Evolutionary conservation across 2,329 filamentous ascomycete species (phyloP), one percentile per base, ranked within the genome.

Genomic region (Aureobasidium namibiae): DNA sequence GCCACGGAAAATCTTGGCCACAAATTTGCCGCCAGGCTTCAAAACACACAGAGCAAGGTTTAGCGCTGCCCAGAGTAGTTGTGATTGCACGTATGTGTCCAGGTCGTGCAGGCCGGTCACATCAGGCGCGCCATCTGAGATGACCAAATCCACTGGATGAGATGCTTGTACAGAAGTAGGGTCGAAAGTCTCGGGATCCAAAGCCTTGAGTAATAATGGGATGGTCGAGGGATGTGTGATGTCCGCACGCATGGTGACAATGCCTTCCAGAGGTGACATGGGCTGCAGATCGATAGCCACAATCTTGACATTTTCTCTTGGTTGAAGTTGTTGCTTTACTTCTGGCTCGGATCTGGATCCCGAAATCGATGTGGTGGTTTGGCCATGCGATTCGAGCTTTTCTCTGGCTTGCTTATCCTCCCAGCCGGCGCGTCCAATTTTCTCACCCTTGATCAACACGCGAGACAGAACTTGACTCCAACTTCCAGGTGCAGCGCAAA

Each of bases 191-290:
- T 85, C 82, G 1, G 89, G 83, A 66, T 96, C 91, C 23, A 99
- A 80, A 1, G 92, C 91, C 63, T 86, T 84, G 24, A 97, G 82
- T 21, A 99, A 82, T 4, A 96, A 82, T 8, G 92, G 92, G 33
- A 97, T 90, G 0, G 94, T 99, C 3, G 91, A 92, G 0, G 94
- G 92, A 72, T 99, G 94, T 9, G 94, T 99, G 66, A 99, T 99
- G 71, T 99, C 94, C 50, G 94, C 94, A 68, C 92, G 88, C 14
- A 99, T 81, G 11, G 89, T 96, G 36, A 87, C 89, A 71, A 99
- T 96, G 61, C 94, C 94, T 26, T 94, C 88, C 4, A 99, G 80
- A 6, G 92, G 90, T 62, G 89, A 90, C 82, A 99, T 99, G 39
- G 94, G 94, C 72, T 99, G 94, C 36, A 99, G 78, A 69, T 99